Evolutionary conservation across 2,329 filamentous ascomycete genomes (phyloP), one percentile per base, ranked within the genome.

Genomic region (Didymella segeticola): DNA sequence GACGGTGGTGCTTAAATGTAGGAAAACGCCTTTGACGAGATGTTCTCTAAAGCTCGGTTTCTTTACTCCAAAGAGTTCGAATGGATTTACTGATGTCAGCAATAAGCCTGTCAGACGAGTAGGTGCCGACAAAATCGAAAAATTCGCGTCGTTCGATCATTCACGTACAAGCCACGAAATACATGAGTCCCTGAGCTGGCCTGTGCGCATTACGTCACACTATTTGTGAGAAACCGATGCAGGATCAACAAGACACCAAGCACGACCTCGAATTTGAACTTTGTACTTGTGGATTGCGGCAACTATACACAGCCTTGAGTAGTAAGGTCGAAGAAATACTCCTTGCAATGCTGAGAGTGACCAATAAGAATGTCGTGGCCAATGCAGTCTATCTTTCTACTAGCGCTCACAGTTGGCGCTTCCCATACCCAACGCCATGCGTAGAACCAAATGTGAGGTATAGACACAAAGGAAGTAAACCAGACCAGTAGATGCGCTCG

Each of bases 341-440:
- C 61, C 61, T 43, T 47, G 59, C 56, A 64, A 64, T 64, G 61
- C 57, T 60, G 52, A 52, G 52, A 34, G 43, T 55, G 43, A 58
- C 47, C 47, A 56, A 47, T 38, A 43, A 25, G 30, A 51, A 56
- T 52, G 39, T 27, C 46, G 45, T 31, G 39, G 55, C 43, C 57
- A 53, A 62, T 53, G 55, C 51, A 57, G 47, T 62, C 57, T 60
- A 58, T 57, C 48, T 48, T 34, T 58, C 50, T 51, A 50, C 34
- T 48, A 43, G 45, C 42, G 36, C 38, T 42, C 54, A 33, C 33
- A 59, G 65, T 62, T 67, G 60, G 65, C 62, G 59, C 65, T 62
- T 58, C 52, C 60, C 53, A 43, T 63, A 66, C 48, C 62, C 57
- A 68, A 69, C 65, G 62, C 65, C 66, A 48, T 54, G 58, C 53